Conservation (phyloP, 2,329 filamentous ascomycete genomes). For the Coniella lustricola region DNA sequence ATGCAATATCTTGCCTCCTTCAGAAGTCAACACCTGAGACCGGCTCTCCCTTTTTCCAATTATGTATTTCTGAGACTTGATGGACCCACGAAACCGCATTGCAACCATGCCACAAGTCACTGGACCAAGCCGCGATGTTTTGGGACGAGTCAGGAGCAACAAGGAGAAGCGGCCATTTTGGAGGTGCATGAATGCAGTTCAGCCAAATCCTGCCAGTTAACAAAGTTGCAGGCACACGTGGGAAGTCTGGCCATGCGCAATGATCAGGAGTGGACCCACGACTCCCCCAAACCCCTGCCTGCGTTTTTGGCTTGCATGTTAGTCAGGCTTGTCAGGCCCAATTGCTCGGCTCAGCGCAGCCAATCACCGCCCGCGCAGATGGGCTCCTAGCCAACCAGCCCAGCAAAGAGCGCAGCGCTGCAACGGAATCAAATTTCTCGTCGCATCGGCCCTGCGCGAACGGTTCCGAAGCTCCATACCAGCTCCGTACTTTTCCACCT, state of each 20-base stretch:
- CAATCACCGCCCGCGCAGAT: slow-evolving; percentile 7
- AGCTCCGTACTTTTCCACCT: slow-evolving; percentile 4
- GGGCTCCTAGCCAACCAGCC: background rate
- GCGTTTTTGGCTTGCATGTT: background rate
- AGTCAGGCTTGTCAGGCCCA: background rate
- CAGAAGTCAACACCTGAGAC: no score
- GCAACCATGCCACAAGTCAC: no score
- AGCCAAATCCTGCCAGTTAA: no score
- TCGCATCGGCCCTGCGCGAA: slow-evolving; percentile 7
- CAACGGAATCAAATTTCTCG: slow-evolving; percentile 16
- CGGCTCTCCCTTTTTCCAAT: no score
- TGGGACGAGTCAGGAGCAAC: no score
- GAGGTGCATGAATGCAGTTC: no score
- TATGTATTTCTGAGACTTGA: no score
- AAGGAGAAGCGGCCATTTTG: no score
- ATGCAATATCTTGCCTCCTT: no score
- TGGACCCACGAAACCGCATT: no score
- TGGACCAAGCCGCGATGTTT: no score
- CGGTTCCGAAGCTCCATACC: slow-evolving; percentile 11
- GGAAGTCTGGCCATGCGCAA: background rate
- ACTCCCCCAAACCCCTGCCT: background rate
- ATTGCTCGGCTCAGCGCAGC: background rate
- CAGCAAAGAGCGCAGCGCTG: background rate
- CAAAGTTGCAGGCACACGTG: background rate
- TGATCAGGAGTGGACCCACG: no score